These are phyloP conservation scores for Sabuloglossum arenarium DNA, from an alignment of 495 filamentous ascomycete species.

Conservation along the genomic window DNA sequence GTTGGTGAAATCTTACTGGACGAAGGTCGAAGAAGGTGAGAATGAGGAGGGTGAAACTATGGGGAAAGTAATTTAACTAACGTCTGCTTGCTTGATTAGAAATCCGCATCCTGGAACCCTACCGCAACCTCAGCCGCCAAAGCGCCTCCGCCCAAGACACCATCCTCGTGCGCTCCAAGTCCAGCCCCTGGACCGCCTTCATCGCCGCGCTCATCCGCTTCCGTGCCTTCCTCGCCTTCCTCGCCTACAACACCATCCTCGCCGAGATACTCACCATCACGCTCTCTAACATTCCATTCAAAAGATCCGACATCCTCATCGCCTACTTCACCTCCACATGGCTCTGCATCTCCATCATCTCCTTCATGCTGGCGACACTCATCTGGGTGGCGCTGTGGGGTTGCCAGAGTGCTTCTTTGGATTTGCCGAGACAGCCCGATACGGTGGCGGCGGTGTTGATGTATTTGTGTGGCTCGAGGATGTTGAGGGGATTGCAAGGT, in stretches of 20 bases:
- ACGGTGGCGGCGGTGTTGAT: not conserved
- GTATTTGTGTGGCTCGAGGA: not conserved
- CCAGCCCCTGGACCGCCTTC: not conserved
- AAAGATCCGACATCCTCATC: not conserved
- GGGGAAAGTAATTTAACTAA: not conserved
- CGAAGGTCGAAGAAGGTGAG: constrained; percentile 7
- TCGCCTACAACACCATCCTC: not conserved
- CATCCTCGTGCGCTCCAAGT: constrained; percentile 1
- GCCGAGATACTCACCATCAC: not conserved
- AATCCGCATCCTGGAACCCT: not conserved
- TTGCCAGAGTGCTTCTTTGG: not conserved
- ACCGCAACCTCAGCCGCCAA: not conserved
- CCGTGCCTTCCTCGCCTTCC: not conserved
- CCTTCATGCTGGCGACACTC: constrained; percentile 2
- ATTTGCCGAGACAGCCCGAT: not conserved
- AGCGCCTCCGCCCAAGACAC: not conserved
- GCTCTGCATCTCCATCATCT: constrained; percentile 1
- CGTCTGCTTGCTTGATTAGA: too few species aligned
- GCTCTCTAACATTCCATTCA: constrained; percentile 2
- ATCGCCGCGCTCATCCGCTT: not conserved
- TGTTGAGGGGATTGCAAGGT: not conserved
- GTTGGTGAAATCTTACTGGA: constrained; percentile 9
- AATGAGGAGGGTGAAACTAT: not conserved
- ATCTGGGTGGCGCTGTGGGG: not conserved
- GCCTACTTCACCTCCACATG: not conserved